Base-by-base conservation (phyloP, 768 basidiomycete species). In the Sutorius australiensis region DNA sequence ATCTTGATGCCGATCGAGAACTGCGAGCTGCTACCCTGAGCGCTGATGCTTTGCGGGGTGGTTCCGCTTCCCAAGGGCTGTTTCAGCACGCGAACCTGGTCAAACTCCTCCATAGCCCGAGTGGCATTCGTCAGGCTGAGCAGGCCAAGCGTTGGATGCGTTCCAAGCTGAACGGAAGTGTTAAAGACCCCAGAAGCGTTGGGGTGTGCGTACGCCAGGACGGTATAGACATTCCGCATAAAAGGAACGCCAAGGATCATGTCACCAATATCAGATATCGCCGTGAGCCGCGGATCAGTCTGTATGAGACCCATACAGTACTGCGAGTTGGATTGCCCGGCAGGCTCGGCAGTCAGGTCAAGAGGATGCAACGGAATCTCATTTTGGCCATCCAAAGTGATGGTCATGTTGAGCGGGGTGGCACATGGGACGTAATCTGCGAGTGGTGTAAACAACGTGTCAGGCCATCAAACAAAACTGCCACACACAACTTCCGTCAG, bases 191-290 rank as follows among this genome's bases (percentile, higher is more conserved):
- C 84, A 21, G 75, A 60, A 0, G 66, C 38, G 43, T 71, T 61
- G 3, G 83, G 83, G 0, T 61, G 53, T 42, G 78, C 73, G 64
- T 85, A 89, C 1, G 83, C 84, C 78, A 90, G 79, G 56, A 92
- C 87, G 12, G 81, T 84, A 63, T 92, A 92, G 4, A 81, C 77
- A 61, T 84, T 90, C 11, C 87, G 77, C 61, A 92, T 71, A 64
- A 92, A 92, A 0, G 89, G 83, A 0, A 89, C 85, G 37, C 88
- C 89, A 36, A 92, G 81, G 52, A 92, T 75, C 71, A 92, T 83
- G 66, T 91, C 89, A 1, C 80, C 83, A 16, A 81, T 70, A 13
- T 55, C 59, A 4, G 72, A 67, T 14, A 58, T 51, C 0, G 74
- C 58, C 3, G 60, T 63, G 41, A 87, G 75, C 13, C 68, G 58